A percentile compares a stretch with the other conserved stretches of the same genome.
Evolutionary conservation across 2,329 filamentous ascomycete genomes (phyloP).

Genomic region (Pseudogymnoascus sp.): DNA sequence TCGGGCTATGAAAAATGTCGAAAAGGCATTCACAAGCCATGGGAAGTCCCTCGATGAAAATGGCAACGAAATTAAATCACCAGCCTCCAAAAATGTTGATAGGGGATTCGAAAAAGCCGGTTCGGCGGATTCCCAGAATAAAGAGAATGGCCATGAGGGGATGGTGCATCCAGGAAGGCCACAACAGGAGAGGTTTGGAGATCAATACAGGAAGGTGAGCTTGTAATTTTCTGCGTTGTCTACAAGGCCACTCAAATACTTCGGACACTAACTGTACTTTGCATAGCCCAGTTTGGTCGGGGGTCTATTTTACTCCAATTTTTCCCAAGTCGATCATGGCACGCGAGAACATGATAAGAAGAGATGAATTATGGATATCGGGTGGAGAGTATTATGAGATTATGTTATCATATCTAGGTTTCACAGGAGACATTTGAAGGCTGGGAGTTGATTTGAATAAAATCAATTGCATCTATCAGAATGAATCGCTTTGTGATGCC

Average conservation of each 20-base stretch:
- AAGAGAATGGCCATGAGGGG: background rate
- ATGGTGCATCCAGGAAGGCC: background rate
- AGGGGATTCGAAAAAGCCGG: background rate
- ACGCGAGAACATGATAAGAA: background rate
- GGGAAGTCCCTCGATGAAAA: conserved; percentile 1
- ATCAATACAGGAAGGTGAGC: conserved; percentile 4
- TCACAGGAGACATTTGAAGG: background rate
- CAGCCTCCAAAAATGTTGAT: background rate
- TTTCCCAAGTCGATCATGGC: background rate
- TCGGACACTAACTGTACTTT: background rate
- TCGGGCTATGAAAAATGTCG: background rate
- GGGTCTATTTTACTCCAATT: background rate
- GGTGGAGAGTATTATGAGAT: background rate
- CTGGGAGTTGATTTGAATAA: background rate
- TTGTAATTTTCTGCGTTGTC: background rate
- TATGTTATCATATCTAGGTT: background rate
- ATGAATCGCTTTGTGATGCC: conserved; percentile 3
- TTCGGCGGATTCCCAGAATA: background rate
- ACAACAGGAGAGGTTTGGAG: conserved; percentile 7
- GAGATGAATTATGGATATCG: background rate
- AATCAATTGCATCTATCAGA: conserved; percentile 8
- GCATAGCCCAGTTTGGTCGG: background rate
- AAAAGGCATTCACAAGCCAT: conserved; percentile 1
- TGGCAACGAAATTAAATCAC: background rate
- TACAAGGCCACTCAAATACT: background rate